These are phyloP conservation scores for Candida yuanshanica DNA, from an alignment of 805 yeast species.

Conservation along the genomic window DNA sequence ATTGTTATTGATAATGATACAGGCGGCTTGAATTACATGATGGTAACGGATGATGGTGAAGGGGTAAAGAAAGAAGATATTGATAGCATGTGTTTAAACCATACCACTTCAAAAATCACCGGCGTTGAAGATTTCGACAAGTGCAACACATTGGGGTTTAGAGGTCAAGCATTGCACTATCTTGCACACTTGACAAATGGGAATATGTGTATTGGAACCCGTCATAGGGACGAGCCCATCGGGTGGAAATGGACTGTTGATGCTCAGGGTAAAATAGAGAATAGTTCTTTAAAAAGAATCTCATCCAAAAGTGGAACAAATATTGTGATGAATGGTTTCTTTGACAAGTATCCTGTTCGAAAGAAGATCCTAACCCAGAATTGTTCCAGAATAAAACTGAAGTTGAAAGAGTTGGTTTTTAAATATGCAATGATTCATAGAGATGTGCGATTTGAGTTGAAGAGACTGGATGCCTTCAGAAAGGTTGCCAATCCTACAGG, in stretches of 20 bases:
- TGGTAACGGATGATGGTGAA: slow-evolving; percentile 40
- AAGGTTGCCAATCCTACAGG: neutral
- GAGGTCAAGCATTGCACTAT: slow-evolving; percentile 44
- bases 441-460: slow-evolving; percentile 26
- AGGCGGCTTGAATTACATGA: slow-evolving; percentile 53
- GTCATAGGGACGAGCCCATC: slow-evolving; percentile 18
- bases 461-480: slow-evolving; percentile 1
- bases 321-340: slow-evolving; percentile 27
- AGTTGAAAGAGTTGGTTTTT: slow-evolving; percentile 16
- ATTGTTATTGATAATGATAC: slow-evolving; percentile 75
- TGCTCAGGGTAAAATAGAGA: slow-evolving; percentile 4
- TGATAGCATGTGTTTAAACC: slow-evolving; percentile 30
- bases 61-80: slow-evolving; percentile 31
- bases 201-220: slow-evolving; percentile 26
- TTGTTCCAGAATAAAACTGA: slow-evolving; percentile 5
- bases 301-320: slow-evolving; percentile 29
- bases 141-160: slow-evolving; percentile 36
- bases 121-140: slow-evolving; percentile 25
- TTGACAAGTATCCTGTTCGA: slow-evolving; percentile 30
- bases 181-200: slow-evolving; percentile 27
- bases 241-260: slow-evolving; percentile 3
- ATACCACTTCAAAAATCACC: slow-evolving; percentile 38
- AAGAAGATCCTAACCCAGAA: slow-evolving; percentile 19
- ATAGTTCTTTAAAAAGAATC: slow-evolving; percentile 41
- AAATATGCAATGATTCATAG: slow-evolving; percentile 28